Base-by-base conservation (phyloP, 2,329 filamentous ascomycete species). In the Trichoderma sp. region DNA sequence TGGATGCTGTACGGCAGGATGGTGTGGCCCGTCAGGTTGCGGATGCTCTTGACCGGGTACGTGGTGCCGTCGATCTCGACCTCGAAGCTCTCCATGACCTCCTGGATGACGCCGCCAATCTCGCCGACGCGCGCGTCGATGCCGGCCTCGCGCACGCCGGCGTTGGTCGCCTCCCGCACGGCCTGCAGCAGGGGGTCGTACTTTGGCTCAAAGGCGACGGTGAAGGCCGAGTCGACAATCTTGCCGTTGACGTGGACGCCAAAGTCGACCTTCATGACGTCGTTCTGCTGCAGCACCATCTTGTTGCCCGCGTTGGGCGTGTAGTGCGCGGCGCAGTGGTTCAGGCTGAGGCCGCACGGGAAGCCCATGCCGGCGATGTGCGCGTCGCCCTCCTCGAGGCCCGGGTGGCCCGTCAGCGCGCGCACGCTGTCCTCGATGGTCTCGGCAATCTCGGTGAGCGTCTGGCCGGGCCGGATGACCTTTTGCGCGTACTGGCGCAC, bases 81-180 rank as follows among this genome's bases (percentile, higher is more conserved):
- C 79, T 96, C 92, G 78, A 94, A 95, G 77, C 90, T 93, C 79
- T 96, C 93, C 92, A 96, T 96, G 30, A 90, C 86, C 78, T 96
- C 92, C 78, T 96, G 93, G 71, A 96, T 94, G 19, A 87, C 83
- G 10, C 86, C 90, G 67, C 93, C 91, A 68, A 96, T 91, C 72
- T 96, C 92, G 68, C 90, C 89, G 72, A 97, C 88, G 64, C 93
- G 88, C 54, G 92, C 93, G 74, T 97, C 93, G 72, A 97, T 96
- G 72, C 93, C 93, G 6, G 93, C 93, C 81, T 96, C 91, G 60
- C 73, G 71, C 43, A 97, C 85, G 73, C 94, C 94, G 70, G 93
- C 96, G 77, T 93, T 91, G 65, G 90, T 93, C 15, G 91, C 90
- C 65, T 86, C 90, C 77, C 87, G 87, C 66, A 93, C 90, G 3